Conservation (phyloP, 2,329 filamentous ascomycete genomes). For the Dactylellina leptospora region DNA sequence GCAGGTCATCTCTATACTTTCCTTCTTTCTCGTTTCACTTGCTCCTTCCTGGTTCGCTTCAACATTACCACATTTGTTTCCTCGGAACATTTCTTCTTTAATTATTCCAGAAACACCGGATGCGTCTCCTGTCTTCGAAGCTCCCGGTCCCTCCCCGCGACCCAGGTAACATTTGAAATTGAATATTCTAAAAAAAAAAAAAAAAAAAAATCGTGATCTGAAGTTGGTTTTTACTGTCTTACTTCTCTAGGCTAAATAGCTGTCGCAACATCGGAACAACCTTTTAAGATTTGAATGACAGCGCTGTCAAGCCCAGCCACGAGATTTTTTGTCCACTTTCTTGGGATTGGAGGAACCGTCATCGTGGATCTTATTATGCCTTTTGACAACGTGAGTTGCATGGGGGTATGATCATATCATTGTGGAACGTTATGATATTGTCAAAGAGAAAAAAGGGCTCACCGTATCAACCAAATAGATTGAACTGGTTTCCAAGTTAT, state of each 20-base stretch:
- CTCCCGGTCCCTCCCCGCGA: neutral
- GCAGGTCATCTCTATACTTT: constrained; percentile 20
- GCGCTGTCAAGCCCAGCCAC: constrained; percentile 6
- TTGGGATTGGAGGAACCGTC: constrained; percentile 1
- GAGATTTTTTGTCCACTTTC: constrained; percentile 17
- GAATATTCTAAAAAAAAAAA: too few species aligned
- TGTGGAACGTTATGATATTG: constrained; percentile 1
- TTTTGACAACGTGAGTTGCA: constrained; percentile 3
- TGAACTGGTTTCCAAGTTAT: constrained; percentile 16
- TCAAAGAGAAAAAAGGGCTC: neutral
- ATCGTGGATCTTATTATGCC: neutral
- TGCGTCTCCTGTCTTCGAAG: neutral
- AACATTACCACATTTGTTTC: constrained; percentile 10
- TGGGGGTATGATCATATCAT: neutral
- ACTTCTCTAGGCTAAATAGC: too few species aligned
- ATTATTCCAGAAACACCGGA: constrained; percentile 2
- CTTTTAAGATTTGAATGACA: constrained; percentile 11
- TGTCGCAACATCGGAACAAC: constrained; percentile 36
- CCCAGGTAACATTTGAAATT: too few species aligned
- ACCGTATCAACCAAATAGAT: constrained; percentile 18
- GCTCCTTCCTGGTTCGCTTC: constrained; percentile 39
- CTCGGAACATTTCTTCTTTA: constrained; percentile 5
- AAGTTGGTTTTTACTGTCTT: too few species aligned
- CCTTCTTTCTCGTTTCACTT: constrained; percentile 28
- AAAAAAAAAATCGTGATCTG: too few species aligned